Conservation (phyloP, 371 early-diverging fungal species). For the Ordospora pajunii region DNA sequence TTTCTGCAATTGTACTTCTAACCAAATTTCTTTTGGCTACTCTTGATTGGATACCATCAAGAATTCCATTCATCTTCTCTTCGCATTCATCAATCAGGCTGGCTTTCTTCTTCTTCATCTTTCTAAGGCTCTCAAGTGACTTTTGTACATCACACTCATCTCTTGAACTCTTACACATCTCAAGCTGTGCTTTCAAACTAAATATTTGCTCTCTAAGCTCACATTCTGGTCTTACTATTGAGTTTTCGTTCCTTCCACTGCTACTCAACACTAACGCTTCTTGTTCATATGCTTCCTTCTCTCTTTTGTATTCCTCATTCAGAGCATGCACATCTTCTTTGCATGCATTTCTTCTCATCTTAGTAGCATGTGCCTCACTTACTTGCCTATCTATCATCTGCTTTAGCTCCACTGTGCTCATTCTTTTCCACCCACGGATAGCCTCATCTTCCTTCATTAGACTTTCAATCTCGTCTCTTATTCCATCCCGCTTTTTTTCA, state of each 20-base stretch:
- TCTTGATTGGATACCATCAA: constrained; percentile 31
- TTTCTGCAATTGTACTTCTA: constrained; percentile 34
- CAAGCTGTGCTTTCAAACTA: constrained; percentile 4
- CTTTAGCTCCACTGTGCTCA: background rate
- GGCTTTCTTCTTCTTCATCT: constrained; percentile 17
- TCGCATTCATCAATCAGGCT: constrained; percentile 25
- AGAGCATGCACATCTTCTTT: background rate
- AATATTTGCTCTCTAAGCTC: constrained; percentile 28
- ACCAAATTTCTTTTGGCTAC: constrained; percentile 55
- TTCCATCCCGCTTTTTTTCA: constrained; percentile 41
- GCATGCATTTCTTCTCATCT: background rate
- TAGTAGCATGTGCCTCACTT: background rate
- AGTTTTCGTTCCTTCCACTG: background rate
- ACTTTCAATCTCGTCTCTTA: constrained; percentile 23
- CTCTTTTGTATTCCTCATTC: background rate
- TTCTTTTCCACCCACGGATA: constrained; percentile 17
- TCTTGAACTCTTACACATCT: constrained; percentile 20
- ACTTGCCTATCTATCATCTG: background rate
- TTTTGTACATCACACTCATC: constrained; percentile 25
- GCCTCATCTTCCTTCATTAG: constrained; percentile 30
- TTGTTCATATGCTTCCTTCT: background rate
- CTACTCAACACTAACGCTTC: background rate
- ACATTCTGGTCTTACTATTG: background rate
- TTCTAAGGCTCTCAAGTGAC: constrained; percentile 12
- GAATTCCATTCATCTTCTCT: constrained; percentile 27